phyloP scores from a whole-genome alignment of 2,329 filamentous ascomycete species.

The Aspergillus latus region DNA sequence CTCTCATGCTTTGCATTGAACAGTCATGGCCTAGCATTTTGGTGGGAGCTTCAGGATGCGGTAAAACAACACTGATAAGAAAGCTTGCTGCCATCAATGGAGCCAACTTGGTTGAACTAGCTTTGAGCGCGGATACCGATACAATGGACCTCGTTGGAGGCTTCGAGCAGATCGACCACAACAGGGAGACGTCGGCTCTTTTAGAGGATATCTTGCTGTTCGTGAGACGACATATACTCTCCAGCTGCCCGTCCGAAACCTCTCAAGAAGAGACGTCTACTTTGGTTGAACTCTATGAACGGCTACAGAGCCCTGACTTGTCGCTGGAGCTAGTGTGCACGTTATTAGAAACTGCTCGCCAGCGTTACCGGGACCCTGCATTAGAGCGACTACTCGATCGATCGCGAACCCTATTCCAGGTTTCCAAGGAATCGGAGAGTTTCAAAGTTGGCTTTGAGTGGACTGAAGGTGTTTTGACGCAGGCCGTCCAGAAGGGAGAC shows the following conservation, averaged over 20 bases:
- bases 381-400: slow-evolving; percentile 52
- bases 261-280: slow-evolving; percentile 22
- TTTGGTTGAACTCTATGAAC: slow-evolving; percentile 35
- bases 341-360: slow-evolving; percentile 34
- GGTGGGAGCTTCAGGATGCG: slow-evolving; percentile 78
- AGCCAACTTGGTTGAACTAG: slow-evolving; percentile 73
- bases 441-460: slow-evolving; percentile 79
- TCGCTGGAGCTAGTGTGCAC: slow-evolving; percentile 33
- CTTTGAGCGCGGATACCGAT: slow-evolving; percentile 92
- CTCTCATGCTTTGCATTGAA: slow-evolving; percentile 80
- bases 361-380: slow-evolving; percentile 47
- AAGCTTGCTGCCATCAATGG: slow-evolving; percentile 79
- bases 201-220: slow-evolving; percentile 55
- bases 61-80: slow-evolving; percentile 78
- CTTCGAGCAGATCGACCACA: slow-evolving; percentile 88
- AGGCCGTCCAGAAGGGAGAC: slow-evolving; percentile 78
- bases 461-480: slow-evolving; percentile 89
- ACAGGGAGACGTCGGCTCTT: slow-evolving; percentile 67
- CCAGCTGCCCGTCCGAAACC: slow-evolving; percentile 27
- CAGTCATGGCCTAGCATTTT: slow-evolving; percentile 87
- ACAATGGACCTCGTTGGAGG: slow-evolving; percentile 96
- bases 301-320: slow-evolving; percentile 29
- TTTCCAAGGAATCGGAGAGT: slow-evolving; percentile 61
- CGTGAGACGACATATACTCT: slow-evolving; percentile 47
- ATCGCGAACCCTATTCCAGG: slow-evolving; percentile 53